A percentile compares a stretch with the other conserved stretches of the same genome.
Evolutionary conservation across 2,329 filamentous ascomycete genomes (phyloP).

Genomic region (Xylaria multiplex): DNA sequence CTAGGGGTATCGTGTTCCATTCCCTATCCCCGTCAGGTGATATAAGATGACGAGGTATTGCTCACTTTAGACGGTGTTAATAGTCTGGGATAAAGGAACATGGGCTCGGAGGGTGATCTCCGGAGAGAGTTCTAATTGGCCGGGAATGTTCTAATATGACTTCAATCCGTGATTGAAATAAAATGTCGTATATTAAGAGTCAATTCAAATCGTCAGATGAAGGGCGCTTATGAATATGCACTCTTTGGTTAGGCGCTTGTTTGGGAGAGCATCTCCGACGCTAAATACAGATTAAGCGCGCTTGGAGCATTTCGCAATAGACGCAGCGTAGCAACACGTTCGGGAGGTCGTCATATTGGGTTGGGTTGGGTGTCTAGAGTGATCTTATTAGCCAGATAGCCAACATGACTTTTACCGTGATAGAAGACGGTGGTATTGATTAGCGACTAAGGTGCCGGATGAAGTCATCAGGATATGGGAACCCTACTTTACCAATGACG

Average conservation of each 20-base stretch:
- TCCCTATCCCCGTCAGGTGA: neutral
- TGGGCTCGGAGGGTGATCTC: conserved; percentile 32
- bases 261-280: neutral
- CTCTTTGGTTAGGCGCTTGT: conserved; percentile 19
- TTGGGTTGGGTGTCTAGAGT: conserved; percentile 2
- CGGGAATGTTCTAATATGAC: conserved; percentile 8
- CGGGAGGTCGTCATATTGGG: neutral
- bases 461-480: conserved; percentile 18
- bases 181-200: conserved; percentile 14
- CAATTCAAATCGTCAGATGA: conserved; percentile 10
- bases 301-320: conserved; percentile 5
- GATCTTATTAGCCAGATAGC: conserved; percentile 1
- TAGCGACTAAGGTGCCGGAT: neutral
- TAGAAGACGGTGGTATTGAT: neutral
- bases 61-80: conserved; percentile 18
- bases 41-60: conserved; percentile 22
- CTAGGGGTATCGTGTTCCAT: conserved; percentile 20
- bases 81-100: conserved; percentile 25
- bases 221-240: conserved; percentile 13
- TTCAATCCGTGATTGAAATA: conserved; percentile 5
- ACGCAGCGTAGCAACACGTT: conserved; percentile 15
- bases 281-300: conserved; percentile 21
- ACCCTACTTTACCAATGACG: conserved; percentile 3
- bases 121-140: conserved; percentile 25
- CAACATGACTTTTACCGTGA: conserved; percentile 8